Base-by-base conservation (phyloP, 2,329 filamentous ascomycete genomes). In the Chaetomiaceae sp. region DNA sequence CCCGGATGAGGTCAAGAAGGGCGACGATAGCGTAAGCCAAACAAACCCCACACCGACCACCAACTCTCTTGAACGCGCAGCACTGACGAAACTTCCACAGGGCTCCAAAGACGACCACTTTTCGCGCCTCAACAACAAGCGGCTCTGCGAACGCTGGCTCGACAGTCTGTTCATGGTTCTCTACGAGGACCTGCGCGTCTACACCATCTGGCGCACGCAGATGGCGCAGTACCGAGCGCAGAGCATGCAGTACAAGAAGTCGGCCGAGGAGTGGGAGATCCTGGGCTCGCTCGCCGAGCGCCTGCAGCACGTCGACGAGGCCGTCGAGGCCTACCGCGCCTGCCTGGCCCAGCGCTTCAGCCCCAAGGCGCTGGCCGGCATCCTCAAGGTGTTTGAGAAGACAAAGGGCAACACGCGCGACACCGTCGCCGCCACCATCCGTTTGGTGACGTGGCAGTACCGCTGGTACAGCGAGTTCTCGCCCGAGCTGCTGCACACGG, bases 391-490 rank as follows among this genome's bases (percentile, higher is more conserved):
- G 43, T 90, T 90, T 62, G 87, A 95, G 71, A 82, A 82, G 66
- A 79, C 80, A 54, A 88, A 87, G 64, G 40, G 27, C 34, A 89
- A 89, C 70, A 90, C 89, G 3, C 78, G 90, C 56, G 87, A 90
- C 56, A 89, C 86, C 53, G 80, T 97, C 6, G 87, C 85, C 25
- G 85, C 89, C n/a, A 77, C 96, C 54, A 96, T 99, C 60, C 79
- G 90, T 48, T 76, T 99, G 37, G 89, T 97, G 30, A 94, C 92
- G 11, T 99, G 94, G 94, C 94, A 99, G 73, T 99, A 96, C 73
- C 81, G 94, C 62, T 99, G 94, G 94, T 99, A 99, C 74, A 96
- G 91, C 52, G 94, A 99, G 80, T 99, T 99, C 73, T 96, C 91
- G 16, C 94, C 94, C 0, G 85, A 91, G 59, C 79, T 99, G 38